Conservation (phyloP, 805 yeast species). For the Saturnispora dispora region DNA sequence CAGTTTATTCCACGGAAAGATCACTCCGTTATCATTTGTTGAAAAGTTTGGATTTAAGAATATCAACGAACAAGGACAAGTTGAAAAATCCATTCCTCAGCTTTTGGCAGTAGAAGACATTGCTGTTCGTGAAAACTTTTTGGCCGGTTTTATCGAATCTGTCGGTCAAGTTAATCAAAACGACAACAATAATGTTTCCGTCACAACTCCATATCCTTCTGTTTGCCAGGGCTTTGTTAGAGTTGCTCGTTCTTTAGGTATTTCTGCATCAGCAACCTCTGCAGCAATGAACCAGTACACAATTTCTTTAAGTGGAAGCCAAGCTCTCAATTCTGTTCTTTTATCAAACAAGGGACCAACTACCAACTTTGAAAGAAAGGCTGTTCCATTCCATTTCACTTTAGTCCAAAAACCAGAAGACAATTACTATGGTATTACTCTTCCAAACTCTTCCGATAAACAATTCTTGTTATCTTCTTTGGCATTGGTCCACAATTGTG, state of each 20-base stretch:
- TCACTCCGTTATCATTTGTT: not conserved
- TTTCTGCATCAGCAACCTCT: constrained; percentile 27
- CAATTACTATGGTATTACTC: constrained; percentile 37
- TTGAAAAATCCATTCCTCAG: constrained; percentile 28
- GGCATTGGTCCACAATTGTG: constrained; percentile 29
- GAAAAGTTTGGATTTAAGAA: not conserved
- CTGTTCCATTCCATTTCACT: constrained; percentile 25
- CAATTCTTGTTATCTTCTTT: constrained; percentile 33
- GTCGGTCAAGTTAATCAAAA: constrained; percentile 22
- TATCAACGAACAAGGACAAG: constrained; percentile 7
- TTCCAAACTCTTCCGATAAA: constrained; percentile 33
- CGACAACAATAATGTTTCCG: constrained; percentile 17
- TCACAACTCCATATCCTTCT: constrained; percentile 26
- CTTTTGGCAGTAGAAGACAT: constrained; percentile 29
- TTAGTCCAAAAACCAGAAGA: constrained; percentile 23
- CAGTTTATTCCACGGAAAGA: not conserved
- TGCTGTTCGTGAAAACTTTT: constrained; percentile 34
- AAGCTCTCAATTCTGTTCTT: not conserved
- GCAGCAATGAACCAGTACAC: not conserved
- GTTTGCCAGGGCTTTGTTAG: constrained; percentile 30
- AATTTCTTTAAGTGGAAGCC: not conserved
- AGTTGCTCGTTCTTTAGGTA: constrained; percentile 37
- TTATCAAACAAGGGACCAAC: constrained; percentile 14
- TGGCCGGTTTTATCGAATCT: constrained; percentile 38
- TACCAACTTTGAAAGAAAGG: constrained; percentile 15